phyloP scores from a whole-genome alignment of 2,329 filamentous ascomycete species.

The Cadophora sp. region DNA sequence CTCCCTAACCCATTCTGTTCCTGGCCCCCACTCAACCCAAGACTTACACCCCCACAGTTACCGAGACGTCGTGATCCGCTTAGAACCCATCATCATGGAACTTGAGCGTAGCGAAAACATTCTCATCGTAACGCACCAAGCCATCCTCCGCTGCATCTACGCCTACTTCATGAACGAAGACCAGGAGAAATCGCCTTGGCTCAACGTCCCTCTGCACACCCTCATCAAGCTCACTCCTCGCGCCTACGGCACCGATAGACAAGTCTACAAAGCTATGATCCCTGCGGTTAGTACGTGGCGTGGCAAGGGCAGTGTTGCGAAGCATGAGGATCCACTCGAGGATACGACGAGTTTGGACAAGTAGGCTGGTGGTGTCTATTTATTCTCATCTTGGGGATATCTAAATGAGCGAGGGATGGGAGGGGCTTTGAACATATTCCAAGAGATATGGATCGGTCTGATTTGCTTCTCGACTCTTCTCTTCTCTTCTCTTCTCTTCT shows the following conservation, averaged over 20 bases:
- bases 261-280: slow-evolving; percentile 88
- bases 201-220: slow-evolving; percentile 96
- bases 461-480: too few species aligned
- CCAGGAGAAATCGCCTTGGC: slow-evolving; percentile 93
- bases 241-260: slow-evolving; percentile 91
- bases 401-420: neutral
- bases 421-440: neutral
- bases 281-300: slow-evolving; percentile 96
- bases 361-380: slow-evolving; percentile 1
- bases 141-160: slow-evolving; percentile 95
- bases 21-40: neutral
- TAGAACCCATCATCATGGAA: slow-evolving; percentile 99
- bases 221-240: slow-evolving; percentile 95
- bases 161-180: slow-evolving; percentile 99
- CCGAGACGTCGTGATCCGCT: slow-evolving; percentile 94
- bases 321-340: slow-evolving; percentile 66
- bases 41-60: slow-evolving; percentile 53
- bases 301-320: slow-evolving; percentile 90
- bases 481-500: too few species aligned
- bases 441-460: neutral
- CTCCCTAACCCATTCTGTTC: neutral
- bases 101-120: slow-evolving; percentile 96
- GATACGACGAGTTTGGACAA: slow-evolving; percentile 32
- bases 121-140: slow-evolving; percentile 97
- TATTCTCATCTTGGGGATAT: too few species aligned